These are phyloP conservation scores for Pisolithus orientalis DNA, from an alignment of 768 basidiomycete species.

Conservation along the genomic window DNA sequence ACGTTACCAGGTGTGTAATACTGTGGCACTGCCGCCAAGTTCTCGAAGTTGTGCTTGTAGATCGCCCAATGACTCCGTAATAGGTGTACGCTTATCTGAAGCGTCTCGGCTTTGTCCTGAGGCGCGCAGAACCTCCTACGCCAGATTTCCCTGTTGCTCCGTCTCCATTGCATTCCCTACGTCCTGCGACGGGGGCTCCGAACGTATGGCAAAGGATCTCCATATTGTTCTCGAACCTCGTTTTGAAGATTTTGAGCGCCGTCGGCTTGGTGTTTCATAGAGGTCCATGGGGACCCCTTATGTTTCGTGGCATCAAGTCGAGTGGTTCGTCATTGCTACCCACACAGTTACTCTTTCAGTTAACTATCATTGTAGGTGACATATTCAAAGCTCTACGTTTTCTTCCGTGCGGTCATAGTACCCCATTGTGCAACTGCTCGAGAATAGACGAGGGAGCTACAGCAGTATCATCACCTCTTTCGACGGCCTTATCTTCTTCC, in stretches of 20 bases:
- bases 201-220: background rate
- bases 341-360: conserved; percentile 2
- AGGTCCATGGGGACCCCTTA: conserved; percentile 60
- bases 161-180: conserved; percentile 28
- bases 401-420: conserved; percentile 57
- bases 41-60: background rate
- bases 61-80: background rate
- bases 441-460: background rate
- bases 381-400: conserved; percentile 68
- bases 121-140: conserved; percentile 60
- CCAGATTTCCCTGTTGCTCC: conserved; percentile 47
- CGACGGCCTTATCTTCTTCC: conserved; percentile 21
- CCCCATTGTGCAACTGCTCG: conserved; percentile 36
- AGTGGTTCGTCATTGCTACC: conserved; percentile 36
- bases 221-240: conserved; percentile 9
- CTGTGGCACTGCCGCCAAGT: conserved; percentile 6
- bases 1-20: conserved; percentile 66
- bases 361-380: conserved; percentile 38
- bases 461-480: background rate
- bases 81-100: conserved; percentile 92
- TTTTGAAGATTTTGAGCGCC: conserved; percentile 4
- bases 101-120: conserved; percentile 85
- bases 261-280: conserved; percentile 4
- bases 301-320: conserved; percentile 44
- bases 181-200: conserved; percentile 2